These are phyloP conservation scores for Yamagishiella unicocca DNA, from an alignment of 139 green algal species.

Conservation along the genomic window DNA sequence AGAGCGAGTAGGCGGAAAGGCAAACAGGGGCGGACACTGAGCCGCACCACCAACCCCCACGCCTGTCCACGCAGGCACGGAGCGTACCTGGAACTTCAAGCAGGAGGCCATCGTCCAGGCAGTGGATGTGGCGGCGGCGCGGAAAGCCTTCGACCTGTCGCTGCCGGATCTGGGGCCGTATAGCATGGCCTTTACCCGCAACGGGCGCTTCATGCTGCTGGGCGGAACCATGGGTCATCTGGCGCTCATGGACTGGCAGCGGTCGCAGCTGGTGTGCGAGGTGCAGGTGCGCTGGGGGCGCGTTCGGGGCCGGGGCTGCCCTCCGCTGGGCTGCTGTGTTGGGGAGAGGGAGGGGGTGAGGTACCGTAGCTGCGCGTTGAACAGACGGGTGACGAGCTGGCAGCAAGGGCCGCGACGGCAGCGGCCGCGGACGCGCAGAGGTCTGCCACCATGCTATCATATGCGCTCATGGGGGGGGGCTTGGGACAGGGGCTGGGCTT, in stretches of 20 bases:
- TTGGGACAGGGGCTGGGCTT: too few species aligned
- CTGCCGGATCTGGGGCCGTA: slow-evolving; percentile 90
- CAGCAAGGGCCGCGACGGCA: too few species aligned
- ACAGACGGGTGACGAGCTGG: too few species aligned
- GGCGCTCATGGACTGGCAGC: slow-evolving; percentile 93
- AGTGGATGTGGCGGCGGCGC: slow-evolving; percentile 71
- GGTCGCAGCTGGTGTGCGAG: slow-evolving; percentile 82
- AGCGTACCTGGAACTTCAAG: slow-evolving; percentile 91
- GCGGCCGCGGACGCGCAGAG: too few species aligned
- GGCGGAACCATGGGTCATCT: slow-evolving; percentile 92
- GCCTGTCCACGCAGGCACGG: slow-evolving; percentile 73
- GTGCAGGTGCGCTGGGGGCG: slow-evolving; percentile 78
- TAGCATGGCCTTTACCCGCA: slow-evolving; percentile 82
- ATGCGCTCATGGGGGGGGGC: too few species aligned
- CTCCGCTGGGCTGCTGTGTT: too few species aligned
- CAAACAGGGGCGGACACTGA: too few species aligned
- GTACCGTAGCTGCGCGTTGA: too few species aligned
- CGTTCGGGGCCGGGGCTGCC: too few species aligned
- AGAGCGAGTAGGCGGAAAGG: too few species aligned
- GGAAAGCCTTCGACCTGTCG: slow-evolving; percentile 92
- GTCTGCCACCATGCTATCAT: too few species aligned
- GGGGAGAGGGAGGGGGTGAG: too few species aligned
- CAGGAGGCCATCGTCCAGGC: slow-evolving; percentile 87
- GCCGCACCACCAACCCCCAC: neutral
- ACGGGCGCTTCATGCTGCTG: slow-evolving; percentile 87